phyloP scores from a whole-genome alignment of 2,329 filamentous ascomycete species.

The Chaetomium sp. region DNA sequence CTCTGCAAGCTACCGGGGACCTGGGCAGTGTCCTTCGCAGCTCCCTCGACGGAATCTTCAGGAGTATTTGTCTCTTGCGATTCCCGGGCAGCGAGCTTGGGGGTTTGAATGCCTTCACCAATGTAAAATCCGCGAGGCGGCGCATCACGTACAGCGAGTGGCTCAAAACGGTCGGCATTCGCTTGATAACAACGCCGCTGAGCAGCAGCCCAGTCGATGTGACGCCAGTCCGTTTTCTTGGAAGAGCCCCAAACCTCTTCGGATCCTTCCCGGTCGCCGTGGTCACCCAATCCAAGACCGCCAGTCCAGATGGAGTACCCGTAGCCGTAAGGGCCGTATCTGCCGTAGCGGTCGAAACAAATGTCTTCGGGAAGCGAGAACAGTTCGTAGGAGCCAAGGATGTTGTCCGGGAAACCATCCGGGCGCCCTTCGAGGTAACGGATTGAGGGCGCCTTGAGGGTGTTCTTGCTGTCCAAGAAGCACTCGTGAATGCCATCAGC shows the following conservation, averaged over 20 bases:
- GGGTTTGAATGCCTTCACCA: slow-evolving; percentile 29
- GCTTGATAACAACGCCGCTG: slow-evolving; percentile 66
- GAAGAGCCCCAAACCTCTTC: slow-evolving; percentile 68
- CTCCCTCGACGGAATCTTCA: slow-evolving; percentile 12
- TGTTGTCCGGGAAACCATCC: slow-evolving; percentile 74
- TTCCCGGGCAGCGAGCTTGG: slow-evolving; percentile 26
- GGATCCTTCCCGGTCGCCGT: slow-evolving; percentile 75
- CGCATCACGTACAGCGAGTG: slow-evolving; percentile 34
- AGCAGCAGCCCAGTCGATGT: slow-evolving; percentile 70
- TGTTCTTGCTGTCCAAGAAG: slow-evolving; percentile 65
- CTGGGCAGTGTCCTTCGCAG: slow-evolving; percentile 32
- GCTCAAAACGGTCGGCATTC: slow-evolving; percentile 64
- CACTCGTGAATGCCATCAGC: slow-evolving; percentile 63
- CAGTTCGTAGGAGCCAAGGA: slow-evolving; percentile 80
- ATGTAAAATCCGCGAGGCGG: slow-evolving; percentile 48
- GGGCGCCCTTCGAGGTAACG: slow-evolving; percentile 73
- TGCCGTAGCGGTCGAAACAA: slow-evolving; percentile 88
- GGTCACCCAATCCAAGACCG: slow-evolving; percentile 77
- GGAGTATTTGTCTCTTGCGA: slow-evolving; percentile 3
- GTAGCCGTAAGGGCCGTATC: slow-evolving; percentile 81
- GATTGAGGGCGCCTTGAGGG: slow-evolving; percentile 60
- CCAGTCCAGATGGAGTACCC: slow-evolving; percentile 76
- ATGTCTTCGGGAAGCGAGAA: slow-evolving; percentile 74
- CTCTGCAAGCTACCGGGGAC: slow-evolving; percentile 30
- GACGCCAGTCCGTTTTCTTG: slow-evolving; percentile 68